Base-by-base conservation (phyloP, 73 alveolate species). In the Stentor coeruleus region DNA sequence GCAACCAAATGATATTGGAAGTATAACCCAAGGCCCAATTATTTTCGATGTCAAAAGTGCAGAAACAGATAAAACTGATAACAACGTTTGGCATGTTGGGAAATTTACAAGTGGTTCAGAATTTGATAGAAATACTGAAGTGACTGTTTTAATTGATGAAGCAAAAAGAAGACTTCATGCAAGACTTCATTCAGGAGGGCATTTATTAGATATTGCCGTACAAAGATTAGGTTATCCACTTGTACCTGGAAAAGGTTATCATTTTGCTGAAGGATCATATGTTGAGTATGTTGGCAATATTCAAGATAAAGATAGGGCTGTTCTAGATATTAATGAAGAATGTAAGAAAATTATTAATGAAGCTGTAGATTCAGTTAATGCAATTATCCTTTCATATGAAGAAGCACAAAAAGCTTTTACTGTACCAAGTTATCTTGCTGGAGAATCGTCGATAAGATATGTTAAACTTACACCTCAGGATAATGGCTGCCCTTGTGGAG, bases 401-500 rank as follows among this genome's bases (percentile, higher is more conserved):
- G 93, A 90, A 86, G 95, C 93, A 3, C 59, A 83, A 38, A 77
- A 90, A 42, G 81, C 38, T n/a, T 59, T 92, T 28, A 93, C 84
- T 33, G 89, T 90, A 3, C 98, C 98, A 39, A 83, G 89, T 31
- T 94, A 88, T 74, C 59, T 92, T n/a, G 85, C 85, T n/a, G 86
- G 82, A 28, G 98, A 90, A 6, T 15, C 73, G 40, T 84, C 77
- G 40, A 58, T 93, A 3, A 89, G 98, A 81, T 88, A 83, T 59
- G 94, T 94, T n/a, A 90, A 94, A 60, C 87, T 94, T 0, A 59
- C 79, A 40, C 75, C 74, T 6, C 93, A 85, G 14, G 99, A 93
- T 73, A 76, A 58, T 31, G 99, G 97, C 60, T 93, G 99, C 75
- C 97, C 97, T 3, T 94, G 99, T 83, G 99, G 99, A 76, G 99